These are phyloP conservation scores for Talaromyces sp. DNA, from an alignment of 2,329 filamentous ascomycete species.

Conservation along the genomic window DNA sequence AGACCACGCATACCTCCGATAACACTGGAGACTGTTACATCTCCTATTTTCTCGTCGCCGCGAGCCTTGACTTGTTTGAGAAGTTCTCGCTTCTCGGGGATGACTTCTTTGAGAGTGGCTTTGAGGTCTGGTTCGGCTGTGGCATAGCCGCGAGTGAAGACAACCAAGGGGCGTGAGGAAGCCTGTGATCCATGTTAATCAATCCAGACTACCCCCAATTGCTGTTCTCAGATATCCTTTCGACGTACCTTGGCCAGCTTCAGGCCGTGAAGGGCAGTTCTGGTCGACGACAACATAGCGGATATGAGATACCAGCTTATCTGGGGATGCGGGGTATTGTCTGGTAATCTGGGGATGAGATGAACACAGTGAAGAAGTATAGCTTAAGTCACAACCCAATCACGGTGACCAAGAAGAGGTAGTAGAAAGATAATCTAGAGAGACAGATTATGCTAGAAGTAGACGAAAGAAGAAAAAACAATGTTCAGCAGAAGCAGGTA, in stretches of 20 bases:
- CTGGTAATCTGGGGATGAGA: conserved; percentile 9
- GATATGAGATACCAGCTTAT: conserved; percentile 14
- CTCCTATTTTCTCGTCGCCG: conserved; percentile 75
- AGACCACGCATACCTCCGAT: conserved; percentile 96
- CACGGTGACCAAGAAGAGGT: background rate
- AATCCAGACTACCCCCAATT: too few species aligned
- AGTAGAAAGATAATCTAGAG: background rate
- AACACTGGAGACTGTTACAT: conserved; percentile 90
- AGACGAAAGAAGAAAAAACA: background rate
- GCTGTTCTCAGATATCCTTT: too few species aligned
- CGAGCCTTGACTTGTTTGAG: conserved; percentile 90
- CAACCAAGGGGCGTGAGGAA: conserved; percentile 22
- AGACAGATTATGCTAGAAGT: background rate
- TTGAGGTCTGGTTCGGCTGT: conserved; percentile 85
- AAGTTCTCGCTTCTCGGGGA: conserved; percentile 89
- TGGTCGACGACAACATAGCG: conserved; percentile 34
- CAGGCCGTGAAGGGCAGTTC: conserved; percentile 38
- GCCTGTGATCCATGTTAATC: conserved; percentile 11
- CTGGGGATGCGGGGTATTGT: conserved; percentile 14
- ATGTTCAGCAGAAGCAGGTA: background rate
- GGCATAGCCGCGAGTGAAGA: conserved; percentile 43
- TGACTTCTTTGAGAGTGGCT: conserved; percentile 73
- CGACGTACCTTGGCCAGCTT: conserved; percentile 35
- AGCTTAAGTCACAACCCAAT: background rate
- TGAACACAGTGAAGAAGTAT: background rate